phyloP scores from a whole-genome alignment of 495 filamentous ascomycete genomes.

The Aspergillus steynii region DNA sequence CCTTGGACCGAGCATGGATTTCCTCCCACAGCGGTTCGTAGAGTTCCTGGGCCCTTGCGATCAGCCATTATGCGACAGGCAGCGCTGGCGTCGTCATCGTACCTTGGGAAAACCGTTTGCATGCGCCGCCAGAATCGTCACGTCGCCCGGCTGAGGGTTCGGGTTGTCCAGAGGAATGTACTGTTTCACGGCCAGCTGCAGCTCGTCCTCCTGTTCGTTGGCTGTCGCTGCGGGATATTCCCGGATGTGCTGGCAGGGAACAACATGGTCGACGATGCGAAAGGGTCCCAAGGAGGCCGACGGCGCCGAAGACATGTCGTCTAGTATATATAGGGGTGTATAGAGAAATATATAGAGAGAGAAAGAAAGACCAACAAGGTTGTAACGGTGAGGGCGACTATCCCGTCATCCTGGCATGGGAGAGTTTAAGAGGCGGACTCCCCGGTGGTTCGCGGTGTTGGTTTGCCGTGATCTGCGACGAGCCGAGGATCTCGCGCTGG shows the following conservation, averaged over 20 bases:
- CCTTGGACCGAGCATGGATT: constrained; percentile 54
- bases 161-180: constrained; percentile 73
- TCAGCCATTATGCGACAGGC: background rate
- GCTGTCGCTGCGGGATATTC: constrained; percentile 69
- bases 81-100: constrained; percentile 13
- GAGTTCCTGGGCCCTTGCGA: constrained; percentile 59
- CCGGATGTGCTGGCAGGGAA: constrained; percentile 69
- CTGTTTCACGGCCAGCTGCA: constrained; percentile 77
- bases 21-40: constrained; percentile 90
- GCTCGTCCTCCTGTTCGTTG: constrained; percentile 57
- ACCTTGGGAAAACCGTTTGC: constrained; percentile 92
- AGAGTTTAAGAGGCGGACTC: background rate
- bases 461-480: background rate
- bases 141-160: constrained; percentile 63
- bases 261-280: constrained; percentile 58
- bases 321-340: background rate
- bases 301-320: background rate
- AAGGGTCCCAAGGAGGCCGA: constrained; percentile 37
- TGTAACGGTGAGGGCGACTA: background rate
- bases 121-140: constrained; percentile 82
- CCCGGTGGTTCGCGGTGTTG: no score
- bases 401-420: background rate
- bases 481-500: background rate
- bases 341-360: background rate
- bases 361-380: background rate